Conservation (phyloP, 768 basidiomycete species). For the Boletus rex-veris region DNA sequence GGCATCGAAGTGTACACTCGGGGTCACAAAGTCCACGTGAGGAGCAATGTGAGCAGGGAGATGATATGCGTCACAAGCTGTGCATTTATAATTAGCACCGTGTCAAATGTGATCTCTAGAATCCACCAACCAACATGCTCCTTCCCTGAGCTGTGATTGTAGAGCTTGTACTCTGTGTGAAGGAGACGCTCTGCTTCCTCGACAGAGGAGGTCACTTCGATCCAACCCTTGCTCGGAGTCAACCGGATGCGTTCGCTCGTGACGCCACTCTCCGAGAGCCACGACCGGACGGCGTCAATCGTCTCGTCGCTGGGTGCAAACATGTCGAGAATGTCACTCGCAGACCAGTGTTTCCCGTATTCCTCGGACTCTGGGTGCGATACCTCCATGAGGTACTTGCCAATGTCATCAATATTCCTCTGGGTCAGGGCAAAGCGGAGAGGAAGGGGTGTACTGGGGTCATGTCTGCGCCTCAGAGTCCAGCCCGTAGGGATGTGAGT, state of each 20-base stretch:
- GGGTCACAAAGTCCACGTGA: constrained; percentile 36
- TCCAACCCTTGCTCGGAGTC: constrained; percentile 21
- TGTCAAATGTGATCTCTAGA: not conserved
- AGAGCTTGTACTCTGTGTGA: constrained; percentile 32
- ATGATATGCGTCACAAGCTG: constrained; percentile 32
- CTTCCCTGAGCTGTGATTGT: constrained; percentile 20
- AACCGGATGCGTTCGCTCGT: constrained; percentile 14
- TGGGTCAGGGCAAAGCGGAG: constrained; percentile 31
- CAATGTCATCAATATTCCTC: constrained; percentile 10
- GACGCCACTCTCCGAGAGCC: constrained; percentile 30
- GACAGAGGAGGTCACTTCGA: constrained; percentile 27
- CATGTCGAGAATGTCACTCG: constrained; percentile 21
- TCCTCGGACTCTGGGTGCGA: constrained; percentile 34
- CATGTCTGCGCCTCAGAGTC: constrained; percentile 35
- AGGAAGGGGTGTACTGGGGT: constrained; percentile 26
- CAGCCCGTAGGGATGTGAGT: constrained; percentile 30
- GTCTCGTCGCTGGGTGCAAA: constrained; percentile 24
- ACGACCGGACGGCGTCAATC: constrained; percentile 15
- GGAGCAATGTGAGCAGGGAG: constrained; percentile 29
- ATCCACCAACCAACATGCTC: constrained; percentile 24
- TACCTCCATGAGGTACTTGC: constrained; percentile 30
- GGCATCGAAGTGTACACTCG: constrained; percentile 34
- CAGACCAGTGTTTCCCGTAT: constrained; percentile 34
- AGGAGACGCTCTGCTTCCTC: constrained; percentile 33
- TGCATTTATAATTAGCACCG: not conserved